These are phyloP conservation scores for Flaveria sonorensis DNA, from an alignment of 129 eudicot species.

Conservation along the genomic window DNA sequence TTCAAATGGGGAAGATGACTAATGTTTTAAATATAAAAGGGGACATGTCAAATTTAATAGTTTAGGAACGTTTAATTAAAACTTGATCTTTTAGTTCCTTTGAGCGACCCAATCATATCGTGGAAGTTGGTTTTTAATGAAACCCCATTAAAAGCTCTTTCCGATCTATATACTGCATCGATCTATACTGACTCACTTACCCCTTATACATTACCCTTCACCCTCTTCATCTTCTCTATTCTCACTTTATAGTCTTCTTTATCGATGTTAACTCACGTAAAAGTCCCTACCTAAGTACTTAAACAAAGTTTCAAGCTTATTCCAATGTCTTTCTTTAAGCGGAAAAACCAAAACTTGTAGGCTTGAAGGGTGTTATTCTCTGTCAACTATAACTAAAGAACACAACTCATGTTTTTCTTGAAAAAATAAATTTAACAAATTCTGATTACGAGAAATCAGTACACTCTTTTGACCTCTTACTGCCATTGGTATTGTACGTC, in stretches of 20 bases:
- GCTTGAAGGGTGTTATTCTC: neutral
- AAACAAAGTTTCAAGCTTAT: constrained; percentile 5
- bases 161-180: constrained; percentile 43
- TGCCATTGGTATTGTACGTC: too few relatives aligned
- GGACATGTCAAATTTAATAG: constrained; percentile 48
- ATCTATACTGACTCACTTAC: constrained; percentile 37
- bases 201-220: constrained; percentile 32
- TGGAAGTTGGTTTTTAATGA: constrained; percentile 67
- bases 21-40: constrained; percentile 41
- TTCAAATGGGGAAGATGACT: constrained; percentile 43
- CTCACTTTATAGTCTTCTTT: constrained; percentile 15
- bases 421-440: too few relatives aligned
- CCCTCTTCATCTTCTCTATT: constrained; percentile 21
- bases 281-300: constrained; percentile 16
- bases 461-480: too few relatives aligned
- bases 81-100: constrained; percentile 37
- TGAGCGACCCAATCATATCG: constrained; percentile 57
- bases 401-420: too few relatives aligned
- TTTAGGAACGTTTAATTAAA: constrained; percentile 51
- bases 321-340: neutral
- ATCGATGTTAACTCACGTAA: neutral
- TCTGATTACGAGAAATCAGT: too few relatives aligned
- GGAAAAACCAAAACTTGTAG: too few relatives aligned
- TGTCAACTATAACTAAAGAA: too few relatives aligned
- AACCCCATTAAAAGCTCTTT: constrained; percentile 39